These are phyloP conservation scores for Didymella lethalis DNA, from an alignment of 2,329 filamentous ascomycete species.

Conservation along the genomic window DNA sequence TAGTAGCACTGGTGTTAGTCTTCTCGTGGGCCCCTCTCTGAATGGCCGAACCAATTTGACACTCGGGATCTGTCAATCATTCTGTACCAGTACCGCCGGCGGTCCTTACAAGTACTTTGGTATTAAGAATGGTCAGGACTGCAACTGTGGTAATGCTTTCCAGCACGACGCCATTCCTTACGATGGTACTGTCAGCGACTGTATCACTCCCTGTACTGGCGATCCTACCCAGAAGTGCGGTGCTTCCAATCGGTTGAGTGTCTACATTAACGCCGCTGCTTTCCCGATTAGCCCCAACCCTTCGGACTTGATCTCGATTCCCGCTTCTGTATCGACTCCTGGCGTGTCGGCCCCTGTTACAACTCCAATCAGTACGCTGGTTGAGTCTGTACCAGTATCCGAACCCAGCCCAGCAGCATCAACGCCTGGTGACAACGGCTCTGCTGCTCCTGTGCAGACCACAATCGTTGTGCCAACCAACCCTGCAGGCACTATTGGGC, in stretches of 20 bases:
- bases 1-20: background rate
- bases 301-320: background rate
- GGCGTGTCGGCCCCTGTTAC: background rate
- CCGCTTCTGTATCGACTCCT: background rate
- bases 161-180: background rate
- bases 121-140: conserved; percentile 11
- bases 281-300: background rate
- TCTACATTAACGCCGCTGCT: conserved; percentile 1
- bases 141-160: conserved; percentile 17
- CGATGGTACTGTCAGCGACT: background rate
- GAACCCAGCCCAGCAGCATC: background rate
- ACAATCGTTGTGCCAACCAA: background rate
- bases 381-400: background rate
- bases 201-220: conserved; percentile 1
- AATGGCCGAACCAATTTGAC: background rate
- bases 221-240: conserved; percentile 5
- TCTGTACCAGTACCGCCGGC: conserved; percentile 9
- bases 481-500: background rate
- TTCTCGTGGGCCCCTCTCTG: conserved; percentile 4
- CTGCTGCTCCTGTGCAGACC: background rate
- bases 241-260: conserved; percentile 2
- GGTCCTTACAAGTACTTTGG: conserved; percentile 23
- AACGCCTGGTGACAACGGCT: background rate
- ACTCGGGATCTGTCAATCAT: conserved; percentile 5
- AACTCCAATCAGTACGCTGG: background rate